Evolutionary conservation across 129 eudicot genomes (phyloP), one percentile per base, ranked within the genome.

Genomic region (Escallonia rubra): DNA sequence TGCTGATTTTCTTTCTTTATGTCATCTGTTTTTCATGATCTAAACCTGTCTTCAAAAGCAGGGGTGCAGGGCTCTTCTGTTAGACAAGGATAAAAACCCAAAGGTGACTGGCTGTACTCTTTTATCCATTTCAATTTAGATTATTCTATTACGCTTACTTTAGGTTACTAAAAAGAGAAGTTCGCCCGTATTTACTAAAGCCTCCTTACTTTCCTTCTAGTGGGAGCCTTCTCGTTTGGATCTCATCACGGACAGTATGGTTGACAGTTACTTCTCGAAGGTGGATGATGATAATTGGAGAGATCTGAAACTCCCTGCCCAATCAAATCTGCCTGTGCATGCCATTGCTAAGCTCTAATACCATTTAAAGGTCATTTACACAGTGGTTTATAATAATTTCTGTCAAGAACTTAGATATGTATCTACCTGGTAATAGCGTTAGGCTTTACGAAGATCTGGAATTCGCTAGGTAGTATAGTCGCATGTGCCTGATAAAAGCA

Each of bases 51-150:
- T 63, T 62, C 6, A 47, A 52, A 11, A 79, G 78, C 95, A 93
- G 99, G 99, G 99, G 56, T 93, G 95, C 80, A 75, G 96, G 68
- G 99, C 99, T 8, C 82, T 93, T 71, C 86, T 93, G 53, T 8
- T 86, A 44, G 99, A 93, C 76, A 93, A 89, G 67, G 99, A 93
- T 66, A 76, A 72, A 68, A 93, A 86, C 66, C 99, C 99, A 23
- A 89, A 89, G 96, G 99, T 72, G 10, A 86, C 93, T 72, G 5
- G 16, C 95, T 72, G 14, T 16, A 38, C 41, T 38, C n/a, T 44
- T 40, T 14, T 8, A 38, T 46, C 6, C 34, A 23, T 47, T 68
- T 41, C 14, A 41, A 41, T 63, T 14, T 15, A 45, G 13, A 63
- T 10, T 60, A 5, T 42, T n/a, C 66, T 10, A 3, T 23, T 23